phyloP scores from a whole-genome alignment of 768 basidiomycete genomes.

The Pleurotus ostreatus region DNA sequence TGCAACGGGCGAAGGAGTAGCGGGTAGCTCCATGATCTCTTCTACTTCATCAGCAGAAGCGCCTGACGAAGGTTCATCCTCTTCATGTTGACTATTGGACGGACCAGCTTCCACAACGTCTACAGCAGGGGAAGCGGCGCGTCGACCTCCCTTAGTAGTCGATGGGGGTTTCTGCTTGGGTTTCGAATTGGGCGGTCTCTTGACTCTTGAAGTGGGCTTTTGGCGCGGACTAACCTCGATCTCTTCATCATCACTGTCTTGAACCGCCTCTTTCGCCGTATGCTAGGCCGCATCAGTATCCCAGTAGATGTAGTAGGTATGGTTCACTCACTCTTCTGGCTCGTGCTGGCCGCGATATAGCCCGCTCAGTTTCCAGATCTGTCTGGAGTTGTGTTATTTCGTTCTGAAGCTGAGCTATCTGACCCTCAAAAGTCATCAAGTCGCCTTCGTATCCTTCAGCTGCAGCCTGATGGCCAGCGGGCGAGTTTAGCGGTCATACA shows the following conservation, averaged over 20 bases:
- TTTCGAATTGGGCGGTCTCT: constrained; percentile 13
- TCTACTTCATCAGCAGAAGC: constrained; percentile 21
- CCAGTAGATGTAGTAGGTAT: too few relatives aligned
- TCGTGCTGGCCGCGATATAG: constrained; percentile 25
- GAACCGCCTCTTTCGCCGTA: not conserved
- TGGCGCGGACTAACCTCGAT: constrained; percentile 5
- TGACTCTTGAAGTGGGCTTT: constrained; percentile 4
- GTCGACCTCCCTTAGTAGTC: not conserved
- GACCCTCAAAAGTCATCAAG: constrained; percentile 27
- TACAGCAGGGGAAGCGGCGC: constrained; percentile 6
- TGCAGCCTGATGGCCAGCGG: constrained; percentile 27
- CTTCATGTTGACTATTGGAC: constrained; percentile 7
- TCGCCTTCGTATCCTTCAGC: constrained; percentile 32
- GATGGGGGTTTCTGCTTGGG: constrained; percentile 11
- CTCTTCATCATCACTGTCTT: constrained; percentile 7
- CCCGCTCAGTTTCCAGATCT: constrained; percentile 36
- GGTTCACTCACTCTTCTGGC: constrained; percentile 16
- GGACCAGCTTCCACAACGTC: constrained; percentile 17
- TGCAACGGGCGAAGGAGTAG: constrained; percentile 7
- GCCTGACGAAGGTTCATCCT: not conserved
- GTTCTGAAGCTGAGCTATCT: constrained; percentile 35
- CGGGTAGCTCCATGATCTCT: constrained; percentile 12
- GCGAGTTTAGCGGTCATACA: too few relatives aligned
- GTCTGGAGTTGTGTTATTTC: constrained; percentile 40
- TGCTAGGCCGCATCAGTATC: too few relatives aligned